Conservation (phyloP, 495 filamentous ascomycete species). For the Daldinia concentrica region DNA sequence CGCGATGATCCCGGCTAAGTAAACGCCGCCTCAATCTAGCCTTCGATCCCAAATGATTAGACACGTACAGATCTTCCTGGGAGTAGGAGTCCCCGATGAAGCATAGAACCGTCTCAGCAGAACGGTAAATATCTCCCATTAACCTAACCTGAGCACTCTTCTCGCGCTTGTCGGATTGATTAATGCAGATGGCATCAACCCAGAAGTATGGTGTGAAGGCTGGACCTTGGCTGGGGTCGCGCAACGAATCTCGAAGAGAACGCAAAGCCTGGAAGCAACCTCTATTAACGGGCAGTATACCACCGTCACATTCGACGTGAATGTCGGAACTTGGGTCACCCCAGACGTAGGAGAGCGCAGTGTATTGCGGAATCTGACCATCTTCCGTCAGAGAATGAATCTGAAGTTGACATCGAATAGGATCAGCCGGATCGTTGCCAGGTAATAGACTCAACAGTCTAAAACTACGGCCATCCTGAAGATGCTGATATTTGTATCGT, state of each 20-base stretch:
- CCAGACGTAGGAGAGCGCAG: conserved; percentile 12
- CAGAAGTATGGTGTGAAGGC: not conserved
- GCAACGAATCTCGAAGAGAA: not conserved
- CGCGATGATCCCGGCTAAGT: not conserved
- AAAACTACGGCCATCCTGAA: conserved; percentile 1
- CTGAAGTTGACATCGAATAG: conserved; percentile 14
- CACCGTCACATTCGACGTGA: not conserved
- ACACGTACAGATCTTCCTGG: not conserved
- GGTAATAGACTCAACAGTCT: conserved; percentile 8
- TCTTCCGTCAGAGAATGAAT: conserved; percentile 11
- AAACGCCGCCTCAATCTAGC: not conserved
- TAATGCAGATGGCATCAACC: conserved; percentile 8
- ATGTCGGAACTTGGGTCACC: not conserved
- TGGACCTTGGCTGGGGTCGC: not conserved
- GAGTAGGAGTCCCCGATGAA: not conserved
- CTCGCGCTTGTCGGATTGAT: not conserved
- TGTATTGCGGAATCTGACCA: conserved; percentile 5
- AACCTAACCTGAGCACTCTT: not conserved
- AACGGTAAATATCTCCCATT: conserved; percentile 1
- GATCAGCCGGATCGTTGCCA: conserved; percentile 9
- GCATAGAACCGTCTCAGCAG: not conserved
- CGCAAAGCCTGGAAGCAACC: conserved; percentile 2
- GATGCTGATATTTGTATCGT: not conserved
- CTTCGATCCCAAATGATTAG: not conserved
- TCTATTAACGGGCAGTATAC: not conserved